A percentile compares a stretch with the other conserved stretches of the same genome.
These are phyloP conservation scores for Hortiboletus campestris DNA, from an alignment of 768 basidiomycete genomes.

Conservation along the genomic window DNA sequence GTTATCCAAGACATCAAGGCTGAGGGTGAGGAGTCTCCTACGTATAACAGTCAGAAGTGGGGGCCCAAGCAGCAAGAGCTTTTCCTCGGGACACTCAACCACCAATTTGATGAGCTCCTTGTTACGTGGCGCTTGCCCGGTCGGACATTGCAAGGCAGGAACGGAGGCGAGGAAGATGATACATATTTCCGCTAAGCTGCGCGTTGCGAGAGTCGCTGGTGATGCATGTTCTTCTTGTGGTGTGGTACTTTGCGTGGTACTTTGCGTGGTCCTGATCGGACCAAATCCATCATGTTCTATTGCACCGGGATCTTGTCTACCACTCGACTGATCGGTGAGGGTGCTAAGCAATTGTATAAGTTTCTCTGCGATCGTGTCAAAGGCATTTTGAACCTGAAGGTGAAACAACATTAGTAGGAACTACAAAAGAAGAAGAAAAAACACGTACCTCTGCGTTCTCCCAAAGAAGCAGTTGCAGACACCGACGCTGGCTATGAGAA, in stretches of 20 bases:
- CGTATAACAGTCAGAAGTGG: slow-evolving; percentile 55
- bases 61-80: slow-evolving; percentile 58
- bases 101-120: slow-evolving; percentile 57
- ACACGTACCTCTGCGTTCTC: slow-evolving; percentile 62
- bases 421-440: background rate
- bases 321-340: slow-evolving; percentile 23
- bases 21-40: slow-evolving; percentile 54
- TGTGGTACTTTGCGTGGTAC: slow-evolving; percentile 28
- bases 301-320: slow-evolving; percentile 25
- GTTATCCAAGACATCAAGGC: slow-evolving; percentile 44
- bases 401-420: background rate
- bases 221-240: slow-evolving; percentile 31
- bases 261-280: slow-evolving; percentile 43
- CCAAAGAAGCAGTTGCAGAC: slow-evolving; percentile 62
- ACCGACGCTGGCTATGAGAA: slow-evolving; percentile 27
- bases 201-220: slow-evolving; percentile 27
- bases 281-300: slow-evolving; percentile 60
- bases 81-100: slow-evolving; percentile 45
- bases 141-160: slow-evolving; percentile 60
- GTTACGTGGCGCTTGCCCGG: slow-evolving; percentile 60
- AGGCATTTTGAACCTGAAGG: slow-evolving; percentile 53
- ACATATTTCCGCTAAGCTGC: slow-evolving; percentile 49
- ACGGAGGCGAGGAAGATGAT: slow-evolving; percentile 58
- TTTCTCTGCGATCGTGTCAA: slow-evolving; percentile 27
- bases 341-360: slow-evolving; percentile 44